Evolutionary conservation across 257 asterid genomes (phyloP).

Genomic region (Haberlea rhodopensis): DNA sequence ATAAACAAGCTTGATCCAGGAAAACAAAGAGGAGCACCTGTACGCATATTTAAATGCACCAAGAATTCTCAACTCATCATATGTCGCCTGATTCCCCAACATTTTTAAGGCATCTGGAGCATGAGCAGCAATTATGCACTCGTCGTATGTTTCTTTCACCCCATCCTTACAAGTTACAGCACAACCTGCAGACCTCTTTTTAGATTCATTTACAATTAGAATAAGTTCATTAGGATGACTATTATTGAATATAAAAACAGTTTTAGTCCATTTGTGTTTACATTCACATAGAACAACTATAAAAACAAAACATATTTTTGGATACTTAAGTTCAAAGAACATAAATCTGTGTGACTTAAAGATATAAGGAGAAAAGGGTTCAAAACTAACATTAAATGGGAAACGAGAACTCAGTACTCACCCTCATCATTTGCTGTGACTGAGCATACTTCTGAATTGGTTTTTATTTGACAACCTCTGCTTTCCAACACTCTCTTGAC

Average conservation of each 20-base stretch:
- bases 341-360: too few relatives aligned
- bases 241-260: too few relatives aligned
- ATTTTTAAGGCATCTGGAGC: conserved; percentile 80
- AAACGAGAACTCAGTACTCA: conserved; percentile 16
- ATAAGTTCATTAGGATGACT: too few relatives aligned
- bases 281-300: background rate
- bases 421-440: conserved; percentile 57
- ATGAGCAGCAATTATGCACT: conserved; percentile 78
- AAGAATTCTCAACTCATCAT: conserved; percentile 65
- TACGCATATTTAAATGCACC: conserved; percentile 87
- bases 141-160: conserved; percentile 47
- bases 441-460: conserved; percentile 54
- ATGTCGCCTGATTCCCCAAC: conserved; percentile 72
- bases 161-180: conserved; percentile 52
- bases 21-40: conserved; percentile 42
- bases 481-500: conserved; percentile 55
- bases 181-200: conserved; percentile 53
- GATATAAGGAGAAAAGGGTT: background rate
- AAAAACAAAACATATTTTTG: too few relatives aligned
- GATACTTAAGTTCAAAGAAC: too few relatives aligned
- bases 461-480: conserved; percentile 64
- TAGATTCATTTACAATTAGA: background rate
- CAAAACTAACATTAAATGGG: background rate
- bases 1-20: background rate
- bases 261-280: background rate